Conservation (phyloP, 1,139 yeast genomes). For the Candida sojae region DNA sequence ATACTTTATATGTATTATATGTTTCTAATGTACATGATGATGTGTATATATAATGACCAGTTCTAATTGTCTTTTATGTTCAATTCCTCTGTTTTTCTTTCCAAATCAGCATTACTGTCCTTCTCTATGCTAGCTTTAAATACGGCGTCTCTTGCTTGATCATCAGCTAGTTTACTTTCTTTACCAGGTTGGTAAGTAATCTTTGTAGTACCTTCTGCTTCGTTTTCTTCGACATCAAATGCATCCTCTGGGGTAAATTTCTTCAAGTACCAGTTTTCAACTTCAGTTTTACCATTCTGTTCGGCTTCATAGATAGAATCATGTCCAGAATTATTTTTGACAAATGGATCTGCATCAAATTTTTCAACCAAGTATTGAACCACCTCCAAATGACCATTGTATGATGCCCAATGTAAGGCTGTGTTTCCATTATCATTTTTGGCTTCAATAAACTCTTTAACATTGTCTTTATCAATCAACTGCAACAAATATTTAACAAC, state of each 20-base stretch:
- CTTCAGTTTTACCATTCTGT: conserved; percentile 61
- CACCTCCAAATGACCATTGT: conserved; percentile 77
- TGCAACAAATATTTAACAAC: conserved; percentile 62
- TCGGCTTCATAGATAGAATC: conserved; percentile 92
- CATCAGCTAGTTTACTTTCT: conserved; percentile 50
- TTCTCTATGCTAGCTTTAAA: conserved; percentile 11
- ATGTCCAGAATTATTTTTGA: conserved; percentile 72
- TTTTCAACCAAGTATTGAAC: conserved; percentile 72
- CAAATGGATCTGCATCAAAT: conserved; percentile 78
- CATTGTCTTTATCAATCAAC: conserved; percentile 46
- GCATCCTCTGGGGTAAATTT: conserved; percentile 71
- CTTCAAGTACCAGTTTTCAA: conserved; percentile 71
- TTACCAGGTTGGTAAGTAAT: conserved; percentile 50
- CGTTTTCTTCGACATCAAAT: conserved; percentile 42
- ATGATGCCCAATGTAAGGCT: conserved; percentile 93
- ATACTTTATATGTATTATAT: no score
- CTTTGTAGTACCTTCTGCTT: conserved; percentile 39
- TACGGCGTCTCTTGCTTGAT: conserved; percentile 35
- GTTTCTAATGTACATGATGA: no score
- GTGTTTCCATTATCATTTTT: conserved; percentile 86
- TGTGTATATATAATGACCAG: background rate
- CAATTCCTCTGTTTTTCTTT: conserved; percentile 7
- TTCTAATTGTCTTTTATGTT: conserved; percentile 1
- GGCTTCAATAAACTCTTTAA: conserved; percentile 49
- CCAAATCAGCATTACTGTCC: conserved; percentile 9